These are phyloP conservation scores for Pseudocercospora crystallina DNA, from an alignment of 2,329 filamentous ascomycete species.

Conservation along the genomic window DNA sequence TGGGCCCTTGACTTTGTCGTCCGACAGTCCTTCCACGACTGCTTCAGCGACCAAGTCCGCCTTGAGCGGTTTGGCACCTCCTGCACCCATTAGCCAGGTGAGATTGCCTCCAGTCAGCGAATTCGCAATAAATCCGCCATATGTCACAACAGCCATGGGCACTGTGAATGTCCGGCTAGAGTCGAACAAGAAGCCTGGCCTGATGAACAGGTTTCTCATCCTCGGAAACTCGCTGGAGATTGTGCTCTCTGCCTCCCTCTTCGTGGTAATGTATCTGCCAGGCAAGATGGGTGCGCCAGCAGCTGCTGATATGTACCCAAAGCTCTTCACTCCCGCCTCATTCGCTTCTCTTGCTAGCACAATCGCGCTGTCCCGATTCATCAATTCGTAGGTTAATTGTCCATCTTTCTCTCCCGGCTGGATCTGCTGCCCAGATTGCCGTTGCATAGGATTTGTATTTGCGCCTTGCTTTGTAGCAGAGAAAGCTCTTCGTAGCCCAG, in stretches of 20 bases:
- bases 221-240: slow-evolving; percentile 71
- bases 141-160: slow-evolving; percentile 76
- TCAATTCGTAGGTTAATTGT: slow-evolving; percentile 90
- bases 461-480: slow-evolving; percentile 61
- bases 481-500: slow-evolving; percentile 78
- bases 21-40: slow-evolving; percentile 79
- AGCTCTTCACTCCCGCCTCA: slow-evolving; percentile 63
- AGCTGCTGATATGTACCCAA: slow-evolving; percentile 86
- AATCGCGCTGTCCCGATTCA: slow-evolving; percentile 91
- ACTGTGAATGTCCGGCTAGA: slow-evolving; percentile 76
- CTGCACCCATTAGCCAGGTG: slow-evolving; percentile 74
- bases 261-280: slow-evolving; percentile 81
- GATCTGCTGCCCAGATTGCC: slow-evolving; percentile 54
- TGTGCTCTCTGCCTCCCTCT: slow-evolving; percentile 80
- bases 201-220: slow-evolving; percentile 77
- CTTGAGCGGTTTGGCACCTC: slow-evolving; percentile 81
- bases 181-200: slow-evolving; percentile 89
- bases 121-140: slow-evolving; percentile 75
- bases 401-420: slow-evolving; percentile 66
- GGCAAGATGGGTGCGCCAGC: slow-evolving; percentile 83
- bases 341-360: slow-evolving; percentile 76
- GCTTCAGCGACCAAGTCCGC: slow-evolving; percentile 86
- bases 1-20: slow-evolving; percentile 69
- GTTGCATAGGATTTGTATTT: slow-evolving; percentile 66
- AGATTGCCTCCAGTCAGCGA: slow-evolving; percentile 72